Base-by-base conservation (phyloP, 2,329 filamentous ascomycete species). In the Aspergillus sp. region DNA sequence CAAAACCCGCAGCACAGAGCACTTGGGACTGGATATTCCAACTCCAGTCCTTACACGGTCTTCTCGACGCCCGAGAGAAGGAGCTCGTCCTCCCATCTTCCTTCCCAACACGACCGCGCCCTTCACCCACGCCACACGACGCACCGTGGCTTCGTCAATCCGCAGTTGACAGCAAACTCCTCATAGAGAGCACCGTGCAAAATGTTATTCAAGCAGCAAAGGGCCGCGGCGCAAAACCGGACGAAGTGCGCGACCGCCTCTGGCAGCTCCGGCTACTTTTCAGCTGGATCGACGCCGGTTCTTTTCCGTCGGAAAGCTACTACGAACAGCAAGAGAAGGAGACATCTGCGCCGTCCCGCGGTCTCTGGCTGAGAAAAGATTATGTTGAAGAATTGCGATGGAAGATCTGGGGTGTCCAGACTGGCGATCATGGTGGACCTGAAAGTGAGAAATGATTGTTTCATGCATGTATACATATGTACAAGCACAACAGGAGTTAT, bases 11-110 rank as follows among this genome's bases (percentile, higher is more conserved):
- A 2, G 68, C 67, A 4, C 71, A 71, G 48, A 74, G 78, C 39
- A 73, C 89, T 0, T 84, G 93, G 67, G 85, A 89, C 60, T 93
- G 90, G 89, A 70, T 96, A 1, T 91, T 96, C 69, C 75, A 80
- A 1, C 80, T 91, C 0, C 78, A 82, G 0, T 62, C 81, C 57
- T 68, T 89, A 78, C 57, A 71, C 65, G 68, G 75, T 63, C 61
- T 57, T 41, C 50, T 84, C 80, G 71, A 89, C 78, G 71, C 88
- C 51, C 85, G 88, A 0, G 91, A 96, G 66, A 83, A 85, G 54
- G 81, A 81, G 0, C 77, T 86, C 22, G 80, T 90, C 3, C 77
- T 91, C 78, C 72, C 79, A 6, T 80, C 68, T 15, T 68, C 70
- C 7, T 71, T 73, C 62, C 71, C 72, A 20, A 59, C 64, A 26